These are phyloP conservation scores for Lathyrus sativus DNA, from an alignment of 306 rosid species.

Conservation along the genomic window DNA sequence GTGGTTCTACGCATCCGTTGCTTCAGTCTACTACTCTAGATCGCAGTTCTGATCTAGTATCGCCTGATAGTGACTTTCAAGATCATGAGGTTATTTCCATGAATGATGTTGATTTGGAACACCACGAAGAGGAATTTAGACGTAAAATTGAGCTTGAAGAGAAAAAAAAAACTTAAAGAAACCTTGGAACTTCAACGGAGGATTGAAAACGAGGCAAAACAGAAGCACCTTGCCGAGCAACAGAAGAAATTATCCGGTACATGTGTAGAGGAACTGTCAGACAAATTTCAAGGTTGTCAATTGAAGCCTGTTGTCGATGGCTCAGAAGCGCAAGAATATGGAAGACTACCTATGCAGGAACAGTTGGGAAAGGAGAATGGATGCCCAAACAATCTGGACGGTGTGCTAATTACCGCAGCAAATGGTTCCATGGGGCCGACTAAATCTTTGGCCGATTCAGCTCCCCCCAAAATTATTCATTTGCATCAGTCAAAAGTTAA, in stretches of 20 bases:
- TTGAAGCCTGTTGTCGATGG: constrained; percentile 43
- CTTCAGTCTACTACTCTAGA: no score
- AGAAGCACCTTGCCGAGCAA: no score
- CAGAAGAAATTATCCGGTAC: constrained; percentile 61
- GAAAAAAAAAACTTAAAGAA: constrained; percentile 91
- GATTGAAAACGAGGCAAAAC: constrained; percentile 92
- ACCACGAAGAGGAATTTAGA: constrained; percentile 73
- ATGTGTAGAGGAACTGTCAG: constrained; percentile 47
- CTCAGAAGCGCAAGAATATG: constrained; percentile 42
- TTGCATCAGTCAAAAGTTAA: constrained; percentile 44
- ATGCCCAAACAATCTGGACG: constrained; percentile 46
- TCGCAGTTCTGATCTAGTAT: constrained; percentile 65
- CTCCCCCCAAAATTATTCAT: constrained; percentile 42
- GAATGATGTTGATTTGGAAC: constrained; percentile 60
- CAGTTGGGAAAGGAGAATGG: constrained; percentile 53
- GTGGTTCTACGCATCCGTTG: no score
- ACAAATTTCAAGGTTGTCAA: constrained; percentile 44
- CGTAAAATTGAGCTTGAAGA: constrained; percentile 79
- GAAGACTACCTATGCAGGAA: constrained; percentile 54
- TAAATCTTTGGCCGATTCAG: constrained; percentile 45
- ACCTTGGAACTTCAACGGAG: constrained; percentile 85
- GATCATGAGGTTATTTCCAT: constrained; percentile 58
- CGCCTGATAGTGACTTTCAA: constrained; percentile 53
- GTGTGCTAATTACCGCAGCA: constrained; percentile 39
- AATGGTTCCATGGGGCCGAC: constrained; percentile 50